Evolutionary conservation across 108 stramenopile species (phyloP).

Genomic region (Phaeodactylum tricornutum): DNA sequence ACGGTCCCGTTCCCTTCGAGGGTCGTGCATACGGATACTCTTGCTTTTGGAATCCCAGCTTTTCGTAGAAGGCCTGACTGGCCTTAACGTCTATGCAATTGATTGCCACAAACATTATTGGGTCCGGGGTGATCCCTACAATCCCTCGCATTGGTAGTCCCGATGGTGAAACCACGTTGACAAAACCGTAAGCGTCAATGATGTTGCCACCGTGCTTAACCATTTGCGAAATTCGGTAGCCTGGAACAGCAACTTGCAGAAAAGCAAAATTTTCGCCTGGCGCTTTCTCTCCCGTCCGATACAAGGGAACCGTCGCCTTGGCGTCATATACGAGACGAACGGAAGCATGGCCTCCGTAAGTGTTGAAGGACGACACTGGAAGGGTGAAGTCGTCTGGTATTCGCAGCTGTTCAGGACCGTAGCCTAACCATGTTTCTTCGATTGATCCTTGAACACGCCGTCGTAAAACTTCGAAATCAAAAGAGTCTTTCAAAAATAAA

Average conservation of each 20-base stretch:
- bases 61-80: constrained; percentile 58
- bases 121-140: constrained; percentile 72
- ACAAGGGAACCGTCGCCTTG: constrained; percentile 25
- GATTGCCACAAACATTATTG: constrained; percentile 80
- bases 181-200: constrained; percentile 71
- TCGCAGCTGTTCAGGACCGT: constrained; percentile 67
- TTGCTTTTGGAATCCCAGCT: constrained; percentile 65
- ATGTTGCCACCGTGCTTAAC: constrained; percentile 67
- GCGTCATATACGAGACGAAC: constrained; percentile 66
- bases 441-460: constrained; percentile 18
- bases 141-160: constrained; percentile 74
- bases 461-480: constrained; percentile 35
- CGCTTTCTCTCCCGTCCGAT: constrained; percentile 39
- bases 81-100: constrained; percentile 55
- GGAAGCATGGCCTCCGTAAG: constrained; percentile 78
- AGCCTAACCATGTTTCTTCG: constrained; percentile 67
- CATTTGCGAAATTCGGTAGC: constrained; percentile 76
- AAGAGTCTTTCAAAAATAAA: constrained; percentile 44
- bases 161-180: constrained; percentile 68
- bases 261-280: constrained; percentile 76
- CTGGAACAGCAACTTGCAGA: constrained; percentile 70
- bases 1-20: constrained; percentile 58
- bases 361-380: constrained; percentile 63
- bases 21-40: constrained; percentile 71
- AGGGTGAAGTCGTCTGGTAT: constrained; percentile 50